These are phyloP conservation scores for Rhynchosporium agropyri DNA, from an alignment of 2,329 filamentous ascomycete genomes.

Conservation along the genomic window DNA sequence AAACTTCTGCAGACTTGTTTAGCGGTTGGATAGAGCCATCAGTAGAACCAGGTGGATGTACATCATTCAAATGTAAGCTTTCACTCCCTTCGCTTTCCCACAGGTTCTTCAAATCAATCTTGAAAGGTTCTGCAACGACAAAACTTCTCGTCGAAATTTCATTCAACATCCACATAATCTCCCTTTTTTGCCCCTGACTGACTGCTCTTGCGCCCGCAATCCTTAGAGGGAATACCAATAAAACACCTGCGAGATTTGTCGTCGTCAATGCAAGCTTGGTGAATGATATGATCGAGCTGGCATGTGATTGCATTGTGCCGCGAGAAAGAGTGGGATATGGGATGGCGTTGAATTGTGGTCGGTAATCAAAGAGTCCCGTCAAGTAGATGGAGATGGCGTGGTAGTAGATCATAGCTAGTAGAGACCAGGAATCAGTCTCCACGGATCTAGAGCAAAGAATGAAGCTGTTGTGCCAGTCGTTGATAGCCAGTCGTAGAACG, in stretches of 20 bases:
- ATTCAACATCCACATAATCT: constrained; percentile 26
- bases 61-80: neutral
- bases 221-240: constrained; percentile 35
- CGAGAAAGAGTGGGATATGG: constrained; percentile 18
- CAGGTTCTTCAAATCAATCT: constrained; percentile 24
- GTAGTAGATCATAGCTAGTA: constrained; percentile 30
- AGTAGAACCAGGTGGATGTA: no score
- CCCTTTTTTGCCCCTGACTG: constrained; percentile 12
- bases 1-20: no score
- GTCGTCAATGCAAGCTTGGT: constrained; percentile 23
- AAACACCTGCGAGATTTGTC: constrained; percentile 27
- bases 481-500: constrained; percentile 17
- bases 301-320: constrained; percentile 23
- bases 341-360: constrained; percentile 20
- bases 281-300: constrained; percentile 24
- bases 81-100: constrained; percentile 17
- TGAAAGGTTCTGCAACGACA: constrained; percentile 34
- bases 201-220: constrained; percentile 33
- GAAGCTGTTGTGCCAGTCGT: constrained; percentile 24
- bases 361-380: constrained; percentile 35
- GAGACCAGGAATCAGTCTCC: constrained; percentile 2
- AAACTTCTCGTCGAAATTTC: constrained; percentile 30
- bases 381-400: constrained; percentile 33
- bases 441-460: neutral
- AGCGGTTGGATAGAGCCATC: no score